Evolutionary conservation across 352 stramenopile genomes (phyloP), one percentile per base, ranked within the genome.

Genomic region (Globisporangium uncinulatum): DNA sequence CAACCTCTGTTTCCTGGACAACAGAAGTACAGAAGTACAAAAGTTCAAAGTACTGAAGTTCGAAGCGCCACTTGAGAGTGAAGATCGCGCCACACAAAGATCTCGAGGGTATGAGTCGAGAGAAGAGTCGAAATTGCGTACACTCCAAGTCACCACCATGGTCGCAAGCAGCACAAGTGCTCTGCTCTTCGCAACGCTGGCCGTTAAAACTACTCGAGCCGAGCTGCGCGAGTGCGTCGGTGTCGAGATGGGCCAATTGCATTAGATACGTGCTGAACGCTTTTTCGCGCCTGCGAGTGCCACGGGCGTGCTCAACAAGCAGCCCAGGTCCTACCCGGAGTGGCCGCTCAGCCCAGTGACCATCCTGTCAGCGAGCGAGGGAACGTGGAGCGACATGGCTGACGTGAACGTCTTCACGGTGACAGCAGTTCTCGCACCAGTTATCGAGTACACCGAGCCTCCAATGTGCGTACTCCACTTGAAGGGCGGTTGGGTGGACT

Each of bases 361-460:
- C 56, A 51, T 91, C 52, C 65, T 88, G 17, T 88, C 80, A 24
- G 80, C 80, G n/a, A 87, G 71, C 39, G 65, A 85, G 41, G 83
- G 74, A 21, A 67, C 61, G 55, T 67, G 56, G 29, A 62, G 71
- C 45, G 37, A 59, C 36, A 66, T 69, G 6, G 73, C 74, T 13
- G 65, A 63, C 55, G 13, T 15, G 41, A 80, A 66, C 36, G 71
- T 75, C 43, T 66, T 84, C 31, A 73, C 74, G 5, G 73, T 87
- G 69, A 66, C 87, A 34, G 61, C 83, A 43, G 74, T 87, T 34
- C 44, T 87, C 15, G 75, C 75, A 29, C 74, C 79, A 15, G 61
- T 83, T 15, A 61, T 50, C 0, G 47, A 75, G 31, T 86, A 74
- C 50, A 42, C 64, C 57, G 20, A 39, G 21, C 49, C 44, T 4